Conservation (phyloP, 2,329 filamentous ascomycete species). For the Xylaria polymorpha region DNA sequence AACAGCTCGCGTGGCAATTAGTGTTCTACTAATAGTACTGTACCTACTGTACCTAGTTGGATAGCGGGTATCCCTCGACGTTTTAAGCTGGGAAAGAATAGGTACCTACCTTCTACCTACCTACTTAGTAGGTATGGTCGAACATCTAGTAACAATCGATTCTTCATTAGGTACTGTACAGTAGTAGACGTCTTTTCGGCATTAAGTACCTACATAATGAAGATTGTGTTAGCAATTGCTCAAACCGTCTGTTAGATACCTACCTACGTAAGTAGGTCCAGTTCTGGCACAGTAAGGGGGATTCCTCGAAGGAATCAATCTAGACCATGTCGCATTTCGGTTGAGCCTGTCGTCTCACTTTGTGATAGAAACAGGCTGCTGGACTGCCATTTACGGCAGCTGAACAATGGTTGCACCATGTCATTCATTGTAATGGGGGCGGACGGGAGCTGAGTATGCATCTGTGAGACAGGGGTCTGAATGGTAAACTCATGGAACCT, state of each 20-base stretch:
- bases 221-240: neutral
- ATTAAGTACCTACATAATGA: neutral
- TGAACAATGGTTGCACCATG: conserved; percentile 7
- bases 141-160: too few species aligned
- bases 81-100: neutral
- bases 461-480: neutral
- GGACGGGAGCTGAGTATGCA: conserved; percentile 8
- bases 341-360: neutral
- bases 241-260: neutral
- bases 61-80: neutral
- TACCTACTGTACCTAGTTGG: too few species aligned
- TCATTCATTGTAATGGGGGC: neutral
- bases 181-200: neutral
- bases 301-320: conserved; percentile 3
- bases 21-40: too few species aligned
- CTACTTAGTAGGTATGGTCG: too few species aligned
- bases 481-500: conserved; percentile 5
- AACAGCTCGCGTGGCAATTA: neutral
- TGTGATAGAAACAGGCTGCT: neutral
- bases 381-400: conserved; percentile 3
- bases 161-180: too few species aligned
- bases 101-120: too few species aligned
- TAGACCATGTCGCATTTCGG: neutral
- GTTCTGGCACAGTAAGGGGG: neutral
- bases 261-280: too few species aligned